Evolutionary conservation across 1,284 basidiomycete species (phyloP), one percentile per base, ranked within the genome.

Genomic region (Tetrapyrgos nigripes): DNA sequence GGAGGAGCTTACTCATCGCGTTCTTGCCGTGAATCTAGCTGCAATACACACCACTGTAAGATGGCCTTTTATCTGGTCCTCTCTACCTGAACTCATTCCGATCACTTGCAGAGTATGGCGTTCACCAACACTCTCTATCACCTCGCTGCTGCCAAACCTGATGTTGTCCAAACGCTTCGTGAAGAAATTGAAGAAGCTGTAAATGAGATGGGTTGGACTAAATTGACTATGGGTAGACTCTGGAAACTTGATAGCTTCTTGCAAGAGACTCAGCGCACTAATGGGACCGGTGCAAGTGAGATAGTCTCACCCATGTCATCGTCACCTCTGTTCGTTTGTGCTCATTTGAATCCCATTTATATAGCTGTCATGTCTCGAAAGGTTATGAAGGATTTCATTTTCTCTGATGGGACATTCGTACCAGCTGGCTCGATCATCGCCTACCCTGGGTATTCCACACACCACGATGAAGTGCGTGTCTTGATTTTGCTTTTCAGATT

Each of bases 201-300:
- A 19, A 53, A 54, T 19, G 62, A 69, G 28, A 67, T 75, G 14
- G 77, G 77, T 0, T 79, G 76, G 76, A 75, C 73, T 11, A 75
- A 74, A 57, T 59, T 52, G 1, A 70, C 72, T 1, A 59, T 79
- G 56, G 63, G 61, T 23, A 73, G 68, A 43, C 72, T 79, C 74
- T 64, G 63, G 53, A 75, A 74, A 55, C 48, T 76, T 6, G 76
- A 79, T 59, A 79, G 77, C 57, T 75, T 77, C 60, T 37, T 79
- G 53, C 69, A 70, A 55, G 76, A 77, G 53, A 68, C 67, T 1
- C 69, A 73, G 61, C 64, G 76, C 1, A 46, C 68, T 47, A 68
- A 69, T 26, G 55, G 59, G 5, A 53, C 47, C 24, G 59, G 57
- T 14, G n/a, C 29, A 35, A 33, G 24, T 49, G 28, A 29, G 43